Evolutionary conservation across 2,329 filamentous ascomycete genomes (phyloP).

Genomic region (Diaporthe destruens): DNA sequence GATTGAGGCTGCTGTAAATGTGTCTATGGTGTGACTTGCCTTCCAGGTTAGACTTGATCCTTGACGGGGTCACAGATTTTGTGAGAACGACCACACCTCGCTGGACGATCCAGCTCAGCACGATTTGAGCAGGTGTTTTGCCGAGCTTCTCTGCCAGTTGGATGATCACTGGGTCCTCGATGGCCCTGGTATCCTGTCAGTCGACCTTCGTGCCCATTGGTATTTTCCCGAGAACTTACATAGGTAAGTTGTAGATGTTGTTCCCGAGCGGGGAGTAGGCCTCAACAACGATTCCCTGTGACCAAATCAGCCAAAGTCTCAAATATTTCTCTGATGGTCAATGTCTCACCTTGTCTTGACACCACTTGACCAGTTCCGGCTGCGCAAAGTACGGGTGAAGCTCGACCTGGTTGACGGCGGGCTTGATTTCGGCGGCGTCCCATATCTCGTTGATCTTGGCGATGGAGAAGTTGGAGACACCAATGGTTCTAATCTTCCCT

Average conservation of each 20-base stretch:
- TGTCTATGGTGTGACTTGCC: conserved; percentile 18
- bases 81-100: conserved; percentile 66
- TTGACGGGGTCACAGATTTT: conserved; percentile 65
- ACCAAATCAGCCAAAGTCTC: neutral
- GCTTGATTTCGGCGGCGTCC: conserved; percentile 57
- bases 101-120: conserved; percentile 68
- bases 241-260: conserved; percentile 54
- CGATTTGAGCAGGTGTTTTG: conserved; percentile 64
- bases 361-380: conserved; percentile 62
- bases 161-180: conserved; percentile 63
- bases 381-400: conserved; percentile 57
- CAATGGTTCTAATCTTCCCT: conserved; percentile 66
- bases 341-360: conserved; percentile 51
- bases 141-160: conserved; percentile 65
- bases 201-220: too few species aligned
- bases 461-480: conserved; percentile 66
- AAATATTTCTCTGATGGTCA: neutral
- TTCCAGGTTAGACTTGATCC: conserved; percentile 62
- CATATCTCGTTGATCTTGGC: conserved; percentile 64
- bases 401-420: conserved; percentile 61
- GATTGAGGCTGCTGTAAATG: neutral
- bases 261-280: conserved; percentile 71
- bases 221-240: conserved; percentile 17
- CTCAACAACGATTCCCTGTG: conserved; percentile 60
- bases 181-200: conserved; percentile 50